phyloP scores from a whole-genome alignment of 176 grass and related monocot genomes.

The Chrysopogon serrulatus region DNA sequence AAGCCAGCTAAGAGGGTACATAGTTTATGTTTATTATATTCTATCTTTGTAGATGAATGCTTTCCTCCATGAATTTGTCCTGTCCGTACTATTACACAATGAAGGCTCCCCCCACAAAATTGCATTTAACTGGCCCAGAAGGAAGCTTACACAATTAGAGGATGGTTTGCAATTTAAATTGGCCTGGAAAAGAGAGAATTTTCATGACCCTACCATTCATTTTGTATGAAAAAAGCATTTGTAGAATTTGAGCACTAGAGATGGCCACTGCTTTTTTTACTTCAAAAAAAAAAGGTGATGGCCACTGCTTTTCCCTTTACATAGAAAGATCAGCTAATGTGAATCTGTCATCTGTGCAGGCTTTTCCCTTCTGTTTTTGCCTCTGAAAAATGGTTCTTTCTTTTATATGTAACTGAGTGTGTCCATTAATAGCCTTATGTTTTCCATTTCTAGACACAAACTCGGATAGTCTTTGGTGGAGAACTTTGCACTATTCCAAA shows the following conservation, averaged over 20 bases:
- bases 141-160: conserved; percentile 8
- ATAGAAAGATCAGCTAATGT: background rate
- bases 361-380: background rate
- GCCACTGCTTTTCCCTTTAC: background rate
- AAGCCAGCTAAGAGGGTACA: conserved; percentile 35
- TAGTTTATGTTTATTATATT: conserved; percentile 36
- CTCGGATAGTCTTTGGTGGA: background rate
- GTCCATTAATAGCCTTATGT: background rate
- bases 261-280: too few relatives aligned
- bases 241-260: background rate
- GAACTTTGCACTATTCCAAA: conserved; percentile 1
- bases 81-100: conserved; percentile 16
- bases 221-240: background rate
- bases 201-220: background rate
- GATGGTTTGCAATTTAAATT: background rate
- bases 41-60: conserved; percentile 25
- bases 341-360: background rate
- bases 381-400: background rate
- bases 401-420: background rate
- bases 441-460: conserved; percentile 18
- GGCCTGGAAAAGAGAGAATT: background rate
- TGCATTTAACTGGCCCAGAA: conserved; percentile 15
- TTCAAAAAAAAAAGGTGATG: too few relatives aligned
- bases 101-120: conserved; percentile 13
- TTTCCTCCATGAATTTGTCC: conserved; percentile 15